Evolutionary conservation across 2,329 filamentous ascomycete species (phyloP).

Genomic region (Colletotrichum sp.): DNA sequence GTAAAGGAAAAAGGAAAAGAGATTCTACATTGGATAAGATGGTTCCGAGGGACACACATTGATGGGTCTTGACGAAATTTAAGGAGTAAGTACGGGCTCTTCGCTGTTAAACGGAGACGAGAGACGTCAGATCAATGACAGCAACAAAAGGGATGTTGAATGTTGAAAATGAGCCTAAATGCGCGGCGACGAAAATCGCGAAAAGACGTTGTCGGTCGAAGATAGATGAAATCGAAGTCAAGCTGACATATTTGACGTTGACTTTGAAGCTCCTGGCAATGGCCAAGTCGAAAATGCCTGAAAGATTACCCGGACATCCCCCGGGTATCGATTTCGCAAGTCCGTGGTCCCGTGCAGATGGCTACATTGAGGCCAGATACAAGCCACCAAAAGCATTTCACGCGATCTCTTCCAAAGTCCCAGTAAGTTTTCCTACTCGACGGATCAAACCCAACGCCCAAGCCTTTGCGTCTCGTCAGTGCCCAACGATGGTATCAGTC

Average conservation of each 20-base stretch:
- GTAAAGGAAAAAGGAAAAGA: too few species aligned
- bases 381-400: not conserved
- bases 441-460: not conserved
- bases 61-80: too few species aligned
- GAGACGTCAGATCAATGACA: not conserved
- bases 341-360: not conserved
- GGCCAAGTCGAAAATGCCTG: not conserved
- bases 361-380: not conserved
- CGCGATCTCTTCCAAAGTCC: not conserved
- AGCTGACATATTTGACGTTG: not conserved
- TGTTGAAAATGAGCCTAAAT: not conserved
- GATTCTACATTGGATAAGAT: too few species aligned
- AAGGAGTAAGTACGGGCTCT: not conserved
- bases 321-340: not conserved
- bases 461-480: not conserved
- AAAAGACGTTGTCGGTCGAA: not conserved
- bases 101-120: not conserved
- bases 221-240: not conserved
- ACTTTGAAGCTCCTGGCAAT: not conserved
- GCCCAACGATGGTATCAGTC: not conserved
- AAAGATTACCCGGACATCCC: not conserved
- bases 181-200: not conserved
- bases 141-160: not conserved
- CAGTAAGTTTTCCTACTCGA: not conserved
- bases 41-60: too few species aligned